A percentile compares a stretch with the other conserved stretches of the same genome.
Conservation (phyloP, 164 flowering plant genomes). For the Annona cherimola region DNA sequence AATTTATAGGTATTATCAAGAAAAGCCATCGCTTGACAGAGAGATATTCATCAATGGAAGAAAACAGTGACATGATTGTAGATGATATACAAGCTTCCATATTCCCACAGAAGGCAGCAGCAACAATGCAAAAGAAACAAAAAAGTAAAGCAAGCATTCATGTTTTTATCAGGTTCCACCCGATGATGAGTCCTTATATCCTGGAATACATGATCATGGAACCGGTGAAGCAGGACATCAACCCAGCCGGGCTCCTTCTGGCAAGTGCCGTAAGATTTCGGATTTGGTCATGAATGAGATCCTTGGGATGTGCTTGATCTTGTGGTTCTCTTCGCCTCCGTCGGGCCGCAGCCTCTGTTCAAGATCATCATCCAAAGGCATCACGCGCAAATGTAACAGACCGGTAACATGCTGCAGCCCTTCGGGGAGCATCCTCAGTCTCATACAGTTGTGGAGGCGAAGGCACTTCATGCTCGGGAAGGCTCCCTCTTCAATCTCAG, state of each 20-base stretch:
- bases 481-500: constrained; percentile 13
- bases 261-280: neutral
- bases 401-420: constrained; percentile 26
- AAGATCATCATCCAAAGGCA: constrained; percentile 30
- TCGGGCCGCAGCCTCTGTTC: constrained; percentile 26
- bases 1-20: too few relatives aligned
- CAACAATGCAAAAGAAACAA: too few relatives aligned
- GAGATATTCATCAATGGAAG: too few relatives aligned
- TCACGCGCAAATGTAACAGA: constrained; percentile 13
- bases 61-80: too few relatives aligned
- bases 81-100: too few relatives aligned
- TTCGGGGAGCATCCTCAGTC: constrained; percentile 26
- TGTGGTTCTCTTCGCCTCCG: constrained; percentile 26
- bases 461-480: neutral
- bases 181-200: neutral
- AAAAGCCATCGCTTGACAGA: too few relatives aligned
- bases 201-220: neutral
- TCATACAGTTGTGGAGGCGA: constrained; percentile 13
- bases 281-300: constrained; percentile 11
- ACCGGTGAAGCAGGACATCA: neutral
- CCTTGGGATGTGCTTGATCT: constrained; percentile 24
- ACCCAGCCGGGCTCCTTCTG: neutral
- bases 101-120: too few relatives aligned
- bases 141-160: neutral
- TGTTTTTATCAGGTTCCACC: neutral